phyloP scores from a whole-genome alignment of 768 basidiomycete species.

The Hypholoma fasciculare region DNA sequence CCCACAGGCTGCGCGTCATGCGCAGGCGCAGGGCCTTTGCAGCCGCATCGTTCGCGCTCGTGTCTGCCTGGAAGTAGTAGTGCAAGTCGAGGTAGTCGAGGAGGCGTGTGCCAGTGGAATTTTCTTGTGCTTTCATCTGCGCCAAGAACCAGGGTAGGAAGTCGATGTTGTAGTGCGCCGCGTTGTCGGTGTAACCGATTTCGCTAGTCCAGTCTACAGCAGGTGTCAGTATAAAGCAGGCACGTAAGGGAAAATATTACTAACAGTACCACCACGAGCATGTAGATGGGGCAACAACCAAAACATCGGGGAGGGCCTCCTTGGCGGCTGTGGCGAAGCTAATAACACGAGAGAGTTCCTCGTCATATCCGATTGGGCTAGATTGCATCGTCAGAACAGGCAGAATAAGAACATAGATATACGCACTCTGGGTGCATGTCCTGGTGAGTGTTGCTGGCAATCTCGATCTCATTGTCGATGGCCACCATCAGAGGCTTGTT shows the following conservation, averaged over 20 bases:
- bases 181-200: conserved; percentile 47
- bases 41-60: conserved; percentile 51
- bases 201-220: conserved; percentile 51
- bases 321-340: conserved; percentile 41
- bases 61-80: conserved; percentile 54
- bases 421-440: conserved; percentile 55
- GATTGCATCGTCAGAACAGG: not conserved
- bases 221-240: not conserved
- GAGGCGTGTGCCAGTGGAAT: conserved; percentile 36
- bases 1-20: conserved; percentile 53
- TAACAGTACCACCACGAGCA: conserved; percentile 48
- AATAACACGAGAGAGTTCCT: conserved; percentile 48
- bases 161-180: conserved; percentile 51
- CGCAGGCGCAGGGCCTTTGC: conserved; percentile 51
- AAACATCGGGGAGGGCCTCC: conserved; percentile 41
- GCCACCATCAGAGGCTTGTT: conserved; percentile 50
- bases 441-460: conserved; percentile 51
- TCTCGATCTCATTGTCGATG: conserved; percentile 61
- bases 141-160: conserved; percentile 58
- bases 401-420: not conserved
- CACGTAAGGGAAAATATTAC: conserved; percentile 10
- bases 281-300: conserved; percentile 48
- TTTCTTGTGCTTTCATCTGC: conserved; percentile 43
- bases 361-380: conserved; percentile 49
- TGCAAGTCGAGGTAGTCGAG: conserved; percentile 60